Evolutionary conservation across 441 rosid genomes (phyloP).

Genomic region (Jatropha multifida): DNA sequence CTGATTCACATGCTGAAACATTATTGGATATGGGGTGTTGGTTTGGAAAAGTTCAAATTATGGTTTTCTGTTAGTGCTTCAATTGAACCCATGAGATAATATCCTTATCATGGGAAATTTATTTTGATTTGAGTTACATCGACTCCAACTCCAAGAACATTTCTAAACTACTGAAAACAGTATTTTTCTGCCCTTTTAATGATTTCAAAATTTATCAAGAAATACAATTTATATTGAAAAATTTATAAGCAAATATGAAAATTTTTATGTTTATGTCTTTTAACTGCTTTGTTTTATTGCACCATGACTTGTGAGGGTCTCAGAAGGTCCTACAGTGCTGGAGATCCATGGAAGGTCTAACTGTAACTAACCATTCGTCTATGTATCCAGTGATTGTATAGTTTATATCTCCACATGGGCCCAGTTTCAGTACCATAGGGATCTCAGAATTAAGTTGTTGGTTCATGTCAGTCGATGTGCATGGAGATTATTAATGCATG

Average conservation of each 20-base stretch:
- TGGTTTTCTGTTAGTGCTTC: not conserved
- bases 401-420: not conserved
- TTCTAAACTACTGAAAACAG: not conserved
- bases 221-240: too few species aligned
- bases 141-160: not conserved
- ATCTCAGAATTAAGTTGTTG: slow-evolving; percentile 8
- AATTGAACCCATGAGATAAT: not conserved
- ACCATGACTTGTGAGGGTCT: not conserved
- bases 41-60: too few species aligned
- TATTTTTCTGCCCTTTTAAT: not conserved
- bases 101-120: not conserved
- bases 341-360: not conserved
- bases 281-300: not conserved
- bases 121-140: not conserved
- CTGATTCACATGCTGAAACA: not conserved
- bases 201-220: not conserved
- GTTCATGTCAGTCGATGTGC: not conserved
- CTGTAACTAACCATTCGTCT: not conserved
- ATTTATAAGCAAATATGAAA: not conserved
- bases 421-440: not conserved
- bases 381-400: not conserved
- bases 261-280: not conserved
- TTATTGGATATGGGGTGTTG: not conserved
- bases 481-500: too few species aligned
- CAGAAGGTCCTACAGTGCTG: not conserved